Conservation (phyloP, 1,139 yeast species). For the Hyphopichia burtonii region DNA sequence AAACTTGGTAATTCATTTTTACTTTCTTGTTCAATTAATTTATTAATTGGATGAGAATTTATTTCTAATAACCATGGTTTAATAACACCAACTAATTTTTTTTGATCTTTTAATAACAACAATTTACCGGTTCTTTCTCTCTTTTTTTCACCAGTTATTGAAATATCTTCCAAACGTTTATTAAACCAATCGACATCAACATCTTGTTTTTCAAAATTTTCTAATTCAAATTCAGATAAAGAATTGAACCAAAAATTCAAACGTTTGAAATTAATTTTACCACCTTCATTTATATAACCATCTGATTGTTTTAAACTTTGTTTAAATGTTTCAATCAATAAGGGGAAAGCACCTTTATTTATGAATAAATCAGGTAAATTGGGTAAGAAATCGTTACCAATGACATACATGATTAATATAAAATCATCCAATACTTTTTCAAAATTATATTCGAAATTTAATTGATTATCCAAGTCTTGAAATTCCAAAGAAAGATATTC, state of each 20-base stretch:
- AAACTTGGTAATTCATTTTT: slow-evolving; percentile 48
- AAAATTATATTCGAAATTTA: slow-evolving; percentile 74
- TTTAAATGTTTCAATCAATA: slow-evolving; percentile 83
- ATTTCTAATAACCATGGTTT: slow-evolving; percentile 68
- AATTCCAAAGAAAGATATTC: slow-evolving; percentile 91
- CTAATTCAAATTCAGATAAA: slow-evolving; percentile 71
- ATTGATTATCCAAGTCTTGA: slow-evolving; percentile 59
- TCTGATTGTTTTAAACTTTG: slow-evolving; percentile 70
- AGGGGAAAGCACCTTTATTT: slow-evolving; percentile 94
- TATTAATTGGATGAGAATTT: slow-evolving; percentile 23
- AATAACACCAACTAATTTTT: slow-evolving; percentile 56
- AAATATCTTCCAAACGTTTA: slow-evolving; percentile 75
- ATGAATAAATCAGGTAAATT: slow-evolving; percentile 91
- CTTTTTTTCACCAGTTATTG: slow-evolving; percentile 68
- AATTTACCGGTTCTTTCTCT: slow-evolving; percentile 67
- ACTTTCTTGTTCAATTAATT: slow-evolving; percentile 37
- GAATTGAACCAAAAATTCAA: slow-evolving; percentile 72
- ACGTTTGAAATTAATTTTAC: slow-evolving; percentile 73
- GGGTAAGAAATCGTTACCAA: slow-evolving; percentile 99
- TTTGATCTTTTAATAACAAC: slow-evolving; percentile 70
- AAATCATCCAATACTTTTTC: slow-evolving; percentile 92
- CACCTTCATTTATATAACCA: slow-evolving; percentile 83
- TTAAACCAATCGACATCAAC: slow-evolving; percentile 93
- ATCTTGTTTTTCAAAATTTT: slow-evolving; percentile 74
- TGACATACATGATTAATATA: slow-evolving; percentile 86